Percentiles rank a stretch among this genome's conserved stretches.
These are phyloP conservation scores for Neurospora sp. DNA, from an alignment of 495 filamentous ascomycete species.

Conservation along the genomic window DNA sequence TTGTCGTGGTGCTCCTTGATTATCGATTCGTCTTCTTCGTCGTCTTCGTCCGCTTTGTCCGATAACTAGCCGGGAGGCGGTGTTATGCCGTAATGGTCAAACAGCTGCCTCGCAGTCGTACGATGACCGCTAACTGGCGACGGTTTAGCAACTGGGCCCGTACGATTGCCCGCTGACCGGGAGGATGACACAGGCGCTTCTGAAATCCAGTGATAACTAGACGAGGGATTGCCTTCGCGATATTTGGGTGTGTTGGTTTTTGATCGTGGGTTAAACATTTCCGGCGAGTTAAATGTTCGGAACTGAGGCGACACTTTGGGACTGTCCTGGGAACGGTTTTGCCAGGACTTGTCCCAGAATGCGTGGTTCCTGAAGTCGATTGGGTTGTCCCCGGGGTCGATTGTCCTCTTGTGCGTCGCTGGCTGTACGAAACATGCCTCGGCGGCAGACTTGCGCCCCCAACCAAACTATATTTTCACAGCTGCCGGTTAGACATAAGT, in stretches of 20 bases:
- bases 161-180: neutral
- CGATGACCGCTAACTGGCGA: neutral
- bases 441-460: constrained; percentile 11
- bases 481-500: neutral
- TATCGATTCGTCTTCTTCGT: constrained; percentile 15
- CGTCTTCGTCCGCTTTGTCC: constrained; percentile 24
- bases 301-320: neutral
- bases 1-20: constrained; percentile 9
- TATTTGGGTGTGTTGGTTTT: neutral
- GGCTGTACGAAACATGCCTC: constrained; percentile 14
- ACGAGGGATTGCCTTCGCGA: neutral
- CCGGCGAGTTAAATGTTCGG: neutral
- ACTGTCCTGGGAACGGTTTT: neutral
- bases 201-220: neutral
- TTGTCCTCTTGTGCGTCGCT: constrained; percentile 12
- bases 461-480: constrained; percentile 7
- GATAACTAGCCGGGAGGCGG: constrained; percentile 32
- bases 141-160: neutral
- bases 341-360: neutral
- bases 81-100: constrained; percentile 24
- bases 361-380: neutral
- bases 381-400: constrained; percentile 2
- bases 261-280: neutral
- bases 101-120: constrained; percentile 19
- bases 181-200: neutral